Percentiles rank a stretch among this genome's conserved stretches.
phyloP scores from a whole-genome alignment of 2,329 filamentous ascomycete species.

The Xenoacremonium recifei region DNA sequence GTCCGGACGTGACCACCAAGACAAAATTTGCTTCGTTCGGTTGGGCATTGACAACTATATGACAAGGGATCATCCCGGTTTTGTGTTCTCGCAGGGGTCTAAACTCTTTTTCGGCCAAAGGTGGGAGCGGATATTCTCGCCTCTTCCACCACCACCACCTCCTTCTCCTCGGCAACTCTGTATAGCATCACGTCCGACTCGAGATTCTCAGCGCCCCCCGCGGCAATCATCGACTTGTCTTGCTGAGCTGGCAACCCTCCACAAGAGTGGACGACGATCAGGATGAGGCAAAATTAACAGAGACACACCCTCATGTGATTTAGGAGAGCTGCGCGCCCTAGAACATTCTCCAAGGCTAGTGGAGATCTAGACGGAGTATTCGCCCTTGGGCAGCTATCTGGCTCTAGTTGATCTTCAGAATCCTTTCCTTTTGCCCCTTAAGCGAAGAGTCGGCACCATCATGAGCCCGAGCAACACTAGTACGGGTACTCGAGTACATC shows the following conservation, averaged over 20 bases:
- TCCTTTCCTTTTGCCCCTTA: not conserved
- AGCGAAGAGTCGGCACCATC: not conserved
- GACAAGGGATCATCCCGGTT: conserved; percentile 18
- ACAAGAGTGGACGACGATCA: conserved; percentile 7
- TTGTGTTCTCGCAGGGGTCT: conserved; percentile 1
- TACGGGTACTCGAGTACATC: too few species aligned
- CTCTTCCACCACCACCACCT: too few species aligned
- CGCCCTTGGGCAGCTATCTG: not conserved
- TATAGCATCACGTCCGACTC: not conserved
- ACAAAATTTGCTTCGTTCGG: too few species aligned
- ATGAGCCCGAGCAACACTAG: too few species aligned
- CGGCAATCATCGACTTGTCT: not conserved
- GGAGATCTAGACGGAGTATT: not conserved
- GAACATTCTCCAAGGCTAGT: not conserved
- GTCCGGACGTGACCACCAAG: too few species aligned
- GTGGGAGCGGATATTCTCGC: conserved; percentile 14
- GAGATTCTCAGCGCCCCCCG: not conserved
- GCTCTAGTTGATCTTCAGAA: not conserved
- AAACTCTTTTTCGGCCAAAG: not conserved
- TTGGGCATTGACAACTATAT: conserved; percentile 19
- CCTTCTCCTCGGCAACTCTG: not conserved
- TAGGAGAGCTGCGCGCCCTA: not conserved
- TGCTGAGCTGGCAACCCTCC: conserved; percentile 16
- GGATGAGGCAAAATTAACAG: not conserved
- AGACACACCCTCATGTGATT: conserved; percentile 15